A percentile compares a stretch with the other conserved stretches of the same genome.
Evolutionary conservation across 768 basidiomycete genomes (phyloP).

Genomic region (Harrya chromipes): DNA sequence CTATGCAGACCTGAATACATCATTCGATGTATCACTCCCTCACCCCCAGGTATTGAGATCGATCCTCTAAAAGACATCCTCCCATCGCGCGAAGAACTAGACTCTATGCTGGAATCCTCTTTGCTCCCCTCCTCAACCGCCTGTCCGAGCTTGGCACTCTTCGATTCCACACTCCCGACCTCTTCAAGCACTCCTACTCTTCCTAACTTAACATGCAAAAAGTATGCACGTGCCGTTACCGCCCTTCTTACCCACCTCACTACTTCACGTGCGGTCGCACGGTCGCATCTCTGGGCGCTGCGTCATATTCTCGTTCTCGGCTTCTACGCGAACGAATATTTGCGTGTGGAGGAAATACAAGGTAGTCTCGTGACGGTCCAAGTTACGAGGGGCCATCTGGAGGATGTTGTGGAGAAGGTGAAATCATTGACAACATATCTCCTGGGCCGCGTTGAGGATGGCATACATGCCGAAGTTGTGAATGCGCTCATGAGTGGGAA

Average conservation of each 20-base stretch:
- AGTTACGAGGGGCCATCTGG: constrained; percentile 26
- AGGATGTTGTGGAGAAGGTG: constrained; percentile 40
- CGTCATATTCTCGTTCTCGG: constrained; percentile 65
- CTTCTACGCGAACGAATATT: constrained; percentile 59
- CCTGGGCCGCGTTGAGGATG: constrained; percentile 43
- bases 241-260: constrained; percentile 55
- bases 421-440: constrained; percentile 63
- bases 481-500: constrained; percentile 32
- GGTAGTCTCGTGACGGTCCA: constrained; percentile 46
- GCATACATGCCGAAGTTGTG: constrained; percentile 48
- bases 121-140: constrained; percentile 44
- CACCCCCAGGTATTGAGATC: constrained; percentile 36
- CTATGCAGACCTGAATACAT: constrained; percentile 45
- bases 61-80: constrained; percentile 50
- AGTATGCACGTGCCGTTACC: constrained; percentile 60
- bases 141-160: constrained; percentile 54
- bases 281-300: constrained; percentile 60
- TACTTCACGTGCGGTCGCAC: constrained; percentile 59
- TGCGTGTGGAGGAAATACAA: constrained; percentile 46
- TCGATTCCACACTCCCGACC: constrained; percentile 59
- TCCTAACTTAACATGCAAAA: constrained; percentile 10
- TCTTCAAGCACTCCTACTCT: constrained; percentile 20
- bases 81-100: constrained; percentile 45
- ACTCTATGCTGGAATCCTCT: constrained; percentile 40
- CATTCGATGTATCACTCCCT: constrained; percentile 34